These are phyloP conservation scores for Hyaloscypha bicolor DNA, from an alignment of 495 filamentous ascomycete species.

Conservation along the genomic window DNA sequence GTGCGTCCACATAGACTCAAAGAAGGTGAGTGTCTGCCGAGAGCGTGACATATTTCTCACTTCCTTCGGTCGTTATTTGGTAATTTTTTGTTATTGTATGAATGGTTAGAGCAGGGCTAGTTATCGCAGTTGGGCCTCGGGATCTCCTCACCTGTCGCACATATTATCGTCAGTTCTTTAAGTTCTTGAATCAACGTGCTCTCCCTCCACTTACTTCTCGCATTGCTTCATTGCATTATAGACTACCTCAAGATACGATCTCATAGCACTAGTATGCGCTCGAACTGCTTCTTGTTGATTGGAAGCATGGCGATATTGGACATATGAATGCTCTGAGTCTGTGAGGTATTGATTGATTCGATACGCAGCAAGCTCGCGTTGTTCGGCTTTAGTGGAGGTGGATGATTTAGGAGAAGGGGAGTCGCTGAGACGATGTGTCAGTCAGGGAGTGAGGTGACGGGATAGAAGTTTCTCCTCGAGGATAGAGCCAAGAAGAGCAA, in stretches of 20 bases:
- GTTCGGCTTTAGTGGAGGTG: background rate
- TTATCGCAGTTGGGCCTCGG: background rate
- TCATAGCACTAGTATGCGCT: background rate
- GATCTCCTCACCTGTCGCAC: background rate
- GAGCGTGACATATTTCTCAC: background rate
- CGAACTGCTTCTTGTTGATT: background rate
- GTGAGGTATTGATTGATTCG: background rate
- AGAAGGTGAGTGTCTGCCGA: no score
- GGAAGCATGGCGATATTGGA: background rate
- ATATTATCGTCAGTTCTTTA: background rate
- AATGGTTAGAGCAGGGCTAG: background rate
- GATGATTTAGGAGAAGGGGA: background rate
- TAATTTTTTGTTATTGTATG: background rate
- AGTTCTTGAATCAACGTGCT: background rate
- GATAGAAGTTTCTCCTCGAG: background rate
- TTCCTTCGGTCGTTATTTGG: background rate
- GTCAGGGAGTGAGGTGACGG: background rate
- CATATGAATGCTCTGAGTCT: background rate
- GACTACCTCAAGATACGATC: background rate
- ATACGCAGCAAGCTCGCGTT: background rate
- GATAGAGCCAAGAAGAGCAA: background rate
- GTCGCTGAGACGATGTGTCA: background rate
- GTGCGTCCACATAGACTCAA: no score
- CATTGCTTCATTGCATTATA: background rate
- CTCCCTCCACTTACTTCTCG: background rate